Conservation (phyloP, 2,329 filamentous ascomycete species). For the Colletotrichum agaves region DNA sequence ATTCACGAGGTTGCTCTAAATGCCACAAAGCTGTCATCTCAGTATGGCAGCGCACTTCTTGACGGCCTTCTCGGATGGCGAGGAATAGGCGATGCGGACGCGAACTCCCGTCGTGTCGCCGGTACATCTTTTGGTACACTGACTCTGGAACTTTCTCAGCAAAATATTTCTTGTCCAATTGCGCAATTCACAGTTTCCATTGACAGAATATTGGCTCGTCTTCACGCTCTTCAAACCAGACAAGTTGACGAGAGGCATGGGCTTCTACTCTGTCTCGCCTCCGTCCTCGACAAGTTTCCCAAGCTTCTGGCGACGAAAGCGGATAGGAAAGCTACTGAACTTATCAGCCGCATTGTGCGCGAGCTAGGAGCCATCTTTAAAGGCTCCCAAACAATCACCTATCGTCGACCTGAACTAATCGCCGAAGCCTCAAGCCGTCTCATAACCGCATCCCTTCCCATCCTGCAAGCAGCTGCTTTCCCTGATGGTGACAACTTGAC, state of each 20-base stretch:
- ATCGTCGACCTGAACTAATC: constrained; percentile 72
- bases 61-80: constrained; percentile 84
- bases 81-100: constrained; percentile 84
- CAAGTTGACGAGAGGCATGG: constrained; percentile 79
- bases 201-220: constrained; percentile 53
- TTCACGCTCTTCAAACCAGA: constrained; percentile 61
- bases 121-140: constrained; percentile 75
- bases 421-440: constrained; percentile 71
- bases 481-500: not conserved
- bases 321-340: not conserved
- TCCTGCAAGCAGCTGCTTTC: constrained; percentile 54
- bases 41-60: constrained; percentile 76
- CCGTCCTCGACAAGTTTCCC: constrained; percentile 62
- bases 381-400: constrained; percentile 54
- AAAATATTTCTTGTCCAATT: constrained; percentile 37
- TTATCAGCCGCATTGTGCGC: constrained; percentile 33
- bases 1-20: constrained; percentile 79
- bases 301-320: constrained; percentile 40
- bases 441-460: constrained; percentile 62
- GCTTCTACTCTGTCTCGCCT: constrained; percentile 69
- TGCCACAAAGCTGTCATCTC: constrained; percentile 73
- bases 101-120: constrained; percentile 76
- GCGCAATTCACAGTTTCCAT: constrained; percentile 49
- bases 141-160: constrained; percentile 52
- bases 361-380: constrained; percentile 51